phyloP scores from a whole-genome alignment of 2,329 filamentous ascomycete genomes.

The Cyanodermella asteris region DNA sequence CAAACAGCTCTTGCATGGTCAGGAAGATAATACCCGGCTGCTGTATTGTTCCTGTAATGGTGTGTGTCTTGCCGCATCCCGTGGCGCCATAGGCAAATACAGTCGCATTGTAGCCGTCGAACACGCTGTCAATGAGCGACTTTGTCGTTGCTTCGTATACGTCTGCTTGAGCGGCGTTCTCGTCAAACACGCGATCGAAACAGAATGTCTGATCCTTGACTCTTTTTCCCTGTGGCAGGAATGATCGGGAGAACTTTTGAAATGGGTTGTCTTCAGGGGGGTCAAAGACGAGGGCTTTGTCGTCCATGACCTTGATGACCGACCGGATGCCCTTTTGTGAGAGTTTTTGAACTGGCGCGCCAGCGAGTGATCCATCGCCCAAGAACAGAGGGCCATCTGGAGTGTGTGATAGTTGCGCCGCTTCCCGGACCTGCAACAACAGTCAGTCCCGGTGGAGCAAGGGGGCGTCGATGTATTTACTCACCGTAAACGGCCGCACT shows the following conservation, averaged over 20 bases:
- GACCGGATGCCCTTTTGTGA: constrained; percentile 68
- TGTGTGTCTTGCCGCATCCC: constrained; percentile 95
- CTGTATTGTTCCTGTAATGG: constrained; percentile 77
- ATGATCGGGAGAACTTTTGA: constrained; percentile 63
- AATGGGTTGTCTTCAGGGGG: constrained; percentile 88
- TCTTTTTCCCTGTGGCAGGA: constrained; percentile 66
- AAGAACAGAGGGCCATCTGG: constrained; percentile 83
- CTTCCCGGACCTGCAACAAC: constrained; percentile 55
- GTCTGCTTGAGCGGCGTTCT: constrained; percentile 75
- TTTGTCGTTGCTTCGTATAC: constrained; percentile 89
- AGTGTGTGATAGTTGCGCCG: constrained; percentile 54
- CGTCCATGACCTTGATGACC: constrained; percentile 90
- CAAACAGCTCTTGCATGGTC: constrained; percentile 97
- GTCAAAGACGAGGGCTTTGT: constrained; percentile 88
- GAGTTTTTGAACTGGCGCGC: constrained; percentile 61
- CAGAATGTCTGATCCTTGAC: constrained; percentile 96
- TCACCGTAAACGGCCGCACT: constrained; percentile 38
- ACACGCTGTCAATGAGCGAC: constrained; percentile 73
- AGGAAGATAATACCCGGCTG: constrained; percentile 95
- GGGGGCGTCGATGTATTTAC: neutral
- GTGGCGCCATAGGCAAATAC: constrained; percentile 97
- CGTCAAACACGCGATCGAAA: constrained; percentile 93
- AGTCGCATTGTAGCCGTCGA: constrained; percentile 96
- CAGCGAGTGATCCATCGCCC: constrained; percentile 91
- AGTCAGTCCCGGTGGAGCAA: neutral